Evolutionary conservation across 805 yeast species (phyloP).

Genomic region (Dipodascus geniculatus): DNA sequence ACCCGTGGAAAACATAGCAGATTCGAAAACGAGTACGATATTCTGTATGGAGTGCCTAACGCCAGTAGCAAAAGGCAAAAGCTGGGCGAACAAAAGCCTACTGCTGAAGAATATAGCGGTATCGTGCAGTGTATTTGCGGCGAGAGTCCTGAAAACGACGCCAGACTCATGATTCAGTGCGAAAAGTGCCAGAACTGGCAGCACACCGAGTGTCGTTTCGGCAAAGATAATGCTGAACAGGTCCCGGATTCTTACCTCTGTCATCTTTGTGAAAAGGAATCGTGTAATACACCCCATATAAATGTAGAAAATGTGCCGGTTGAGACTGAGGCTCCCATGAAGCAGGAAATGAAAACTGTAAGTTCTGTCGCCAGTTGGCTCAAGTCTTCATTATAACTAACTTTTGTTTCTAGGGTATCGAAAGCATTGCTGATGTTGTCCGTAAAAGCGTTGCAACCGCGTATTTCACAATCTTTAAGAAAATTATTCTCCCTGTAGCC

Average conservation of each 20-base stretch:
- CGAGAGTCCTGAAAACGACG: constrained; percentile 24
- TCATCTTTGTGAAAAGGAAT: constrained; percentile 35
- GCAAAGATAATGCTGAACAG: constrained; percentile 26
- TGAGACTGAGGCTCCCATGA: not conserved
- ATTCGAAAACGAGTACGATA: constrained; percentile 8
- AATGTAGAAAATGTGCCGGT: constrained; percentile 1
- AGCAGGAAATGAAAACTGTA: not conserved
- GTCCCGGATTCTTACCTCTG: constrained; percentile 47
- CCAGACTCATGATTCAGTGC: constrained; percentile 50
- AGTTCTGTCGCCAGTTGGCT: not conserved
- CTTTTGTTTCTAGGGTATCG: constrained; percentile 6
- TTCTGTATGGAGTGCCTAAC: not conserved
- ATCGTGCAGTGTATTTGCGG: constrained; percentile 22
- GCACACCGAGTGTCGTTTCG: constrained; percentile 51
- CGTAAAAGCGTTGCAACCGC: constrained; percentile 44
- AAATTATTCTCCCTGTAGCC: constrained; percentile 27
- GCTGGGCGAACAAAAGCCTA: not conserved
- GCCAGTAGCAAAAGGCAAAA: not conserved
- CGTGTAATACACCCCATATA: constrained; percentile 3
- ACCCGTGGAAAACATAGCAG: constrained; percentile 28
- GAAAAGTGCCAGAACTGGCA: constrained; percentile 60
- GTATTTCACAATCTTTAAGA: constrained; percentile 32
- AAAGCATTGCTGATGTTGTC: constrained; percentile 23
- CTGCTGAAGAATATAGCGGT: not conserved
- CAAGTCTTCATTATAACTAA: not conserved